phyloP scores from a whole-genome alignment of 2,329 filamentous ascomycete species.

The Talaromyces albobiverticillius region DNA sequence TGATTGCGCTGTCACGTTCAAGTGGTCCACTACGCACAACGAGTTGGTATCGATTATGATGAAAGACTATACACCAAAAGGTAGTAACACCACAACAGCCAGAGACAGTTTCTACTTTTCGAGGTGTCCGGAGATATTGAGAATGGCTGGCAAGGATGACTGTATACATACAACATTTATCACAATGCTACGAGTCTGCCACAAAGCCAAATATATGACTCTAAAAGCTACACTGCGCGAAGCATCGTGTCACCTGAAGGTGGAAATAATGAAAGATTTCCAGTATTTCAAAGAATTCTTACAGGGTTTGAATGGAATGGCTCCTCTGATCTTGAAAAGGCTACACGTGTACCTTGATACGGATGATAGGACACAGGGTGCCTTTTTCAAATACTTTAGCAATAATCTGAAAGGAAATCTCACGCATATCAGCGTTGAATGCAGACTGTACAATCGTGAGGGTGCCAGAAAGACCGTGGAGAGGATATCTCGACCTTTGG shows the following conservation, averaged over 20 bases:
- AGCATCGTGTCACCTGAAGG: constrained; percentile 18
- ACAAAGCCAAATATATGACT: constrained; percentile 17
- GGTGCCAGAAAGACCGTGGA: constrained; percentile 16
- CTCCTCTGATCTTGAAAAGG: background rate
- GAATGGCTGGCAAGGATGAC: too few species aligned
- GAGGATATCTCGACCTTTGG: constrained; percentile 14
- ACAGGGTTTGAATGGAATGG: constrained; percentile 5
- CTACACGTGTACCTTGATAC: constrained; percentile 12
- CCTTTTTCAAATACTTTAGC: constrained; percentile 18
- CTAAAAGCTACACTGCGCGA: constrained; percentile 17
- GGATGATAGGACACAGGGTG: background rate
- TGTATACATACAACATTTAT: background rate
- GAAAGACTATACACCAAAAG: too few species aligned
- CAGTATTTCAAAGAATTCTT: constrained; percentile 12
- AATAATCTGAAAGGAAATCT: constrained; percentile 18
- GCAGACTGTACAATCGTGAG: constrained; percentile 20
- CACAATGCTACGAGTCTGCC: constrained; percentile 3
- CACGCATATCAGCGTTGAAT: constrained; percentile 22
- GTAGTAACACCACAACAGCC: background rate
- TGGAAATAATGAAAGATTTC: constrained; percentile 19
- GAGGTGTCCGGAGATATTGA: too few species aligned
- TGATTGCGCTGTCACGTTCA: constrained; percentile 15
- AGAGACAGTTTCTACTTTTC: too few species aligned
- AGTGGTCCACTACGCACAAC: background rate
- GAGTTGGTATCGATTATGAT: too few species aligned